Percentiles rank a stretch among this genome's conserved stretches.
Conservation (phyloP, 208 protist genomes). For the Leishmania turanica region DNA sequence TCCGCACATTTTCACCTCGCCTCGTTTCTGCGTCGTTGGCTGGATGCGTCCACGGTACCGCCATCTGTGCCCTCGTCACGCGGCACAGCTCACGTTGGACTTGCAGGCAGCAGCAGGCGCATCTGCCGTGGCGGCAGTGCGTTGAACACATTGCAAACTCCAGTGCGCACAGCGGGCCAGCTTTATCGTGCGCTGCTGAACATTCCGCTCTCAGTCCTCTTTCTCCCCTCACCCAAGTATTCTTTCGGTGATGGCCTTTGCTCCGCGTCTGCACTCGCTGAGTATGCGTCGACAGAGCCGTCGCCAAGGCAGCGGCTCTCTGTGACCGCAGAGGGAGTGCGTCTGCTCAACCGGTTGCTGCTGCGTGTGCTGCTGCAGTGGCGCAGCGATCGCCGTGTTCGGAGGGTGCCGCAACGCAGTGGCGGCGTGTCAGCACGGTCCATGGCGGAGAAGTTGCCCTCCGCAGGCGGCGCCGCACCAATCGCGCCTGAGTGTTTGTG, state of each 20-base stretch:
- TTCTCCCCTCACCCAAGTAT: neutral
- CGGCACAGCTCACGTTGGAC: neutral
- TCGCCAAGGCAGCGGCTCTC: neutral
- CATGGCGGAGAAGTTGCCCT: neutral
- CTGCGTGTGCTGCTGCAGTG: slow-evolving; percentile 30
- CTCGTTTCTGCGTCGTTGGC: slow-evolving; percentile 15
- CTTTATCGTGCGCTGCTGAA: slow-evolving; percentile 46
- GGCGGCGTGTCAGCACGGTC: neutral
- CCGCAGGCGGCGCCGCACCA: neutral
- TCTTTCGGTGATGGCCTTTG: neutral
- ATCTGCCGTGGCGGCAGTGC: neutral
- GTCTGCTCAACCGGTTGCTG: slow-evolving; percentile 26
- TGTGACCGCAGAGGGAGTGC: slow-evolving; percentile 13
- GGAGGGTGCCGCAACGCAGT: neutral
- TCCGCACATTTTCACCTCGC: slow-evolving; percentile 9
- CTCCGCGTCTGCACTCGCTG: neutral
- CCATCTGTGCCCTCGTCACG: neutral
- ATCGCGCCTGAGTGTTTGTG: neutral
- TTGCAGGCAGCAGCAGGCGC: neutral
- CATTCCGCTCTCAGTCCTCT: slow-evolving; percentile 35
- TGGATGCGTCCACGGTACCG: neutral
- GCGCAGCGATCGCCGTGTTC: slow-evolving; percentile 9
- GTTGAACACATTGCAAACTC: neutral
- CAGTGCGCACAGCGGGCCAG: slow-evolving; percentile 12
- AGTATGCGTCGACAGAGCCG: neutral